Evolutionary conservation across 1,284 basidiomycete species (phyloP).

Genomic region (Fomitopsis pinicola): DNA sequence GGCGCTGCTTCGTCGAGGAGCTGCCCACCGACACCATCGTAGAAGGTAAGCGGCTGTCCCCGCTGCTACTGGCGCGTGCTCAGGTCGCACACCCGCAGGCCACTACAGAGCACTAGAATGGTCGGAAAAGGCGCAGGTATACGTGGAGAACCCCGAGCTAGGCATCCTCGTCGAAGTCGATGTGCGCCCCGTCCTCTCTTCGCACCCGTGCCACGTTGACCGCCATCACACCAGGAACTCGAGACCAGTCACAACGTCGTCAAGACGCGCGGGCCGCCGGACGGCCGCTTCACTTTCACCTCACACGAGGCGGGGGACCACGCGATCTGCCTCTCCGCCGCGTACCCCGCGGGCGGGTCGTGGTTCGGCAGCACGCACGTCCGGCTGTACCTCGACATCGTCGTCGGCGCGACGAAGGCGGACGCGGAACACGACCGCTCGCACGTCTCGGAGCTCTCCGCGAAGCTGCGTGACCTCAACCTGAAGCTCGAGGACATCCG

Average conservation of each 20-base stretch:
- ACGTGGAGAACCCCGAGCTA: slow-evolving; percentile 71
- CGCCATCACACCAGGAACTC: slow-evolving; percentile 55
- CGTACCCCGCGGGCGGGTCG: slow-evolving; percentile 77
- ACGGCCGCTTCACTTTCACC: slow-evolving; percentile 95
- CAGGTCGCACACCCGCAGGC: slow-evolving; percentile 42
- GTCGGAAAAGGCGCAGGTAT: slow-evolving; percentile 70
- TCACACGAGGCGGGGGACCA: slow-evolving; percentile 97
- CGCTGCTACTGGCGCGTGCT: neutral
- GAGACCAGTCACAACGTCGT: slow-evolving; percentile 75
- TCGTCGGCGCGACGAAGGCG: slow-evolving; percentile 82
- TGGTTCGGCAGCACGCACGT: slow-evolving; percentile 81
- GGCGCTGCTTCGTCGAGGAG: slow-evolving; percentile 95
- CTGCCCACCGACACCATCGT: slow-evolving; percentile 96
- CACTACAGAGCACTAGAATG: slow-evolving; percentile 92
- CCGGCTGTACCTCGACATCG: slow-evolving; percentile 91
- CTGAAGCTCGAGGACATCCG: slow-evolving; percentile 89
- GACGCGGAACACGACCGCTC: slow-evolving; percentile 80
- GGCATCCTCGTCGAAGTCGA: slow-evolving; percentile 91
- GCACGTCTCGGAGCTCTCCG: slow-evolving; percentile 85
- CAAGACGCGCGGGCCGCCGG: slow-evolving; percentile 83
- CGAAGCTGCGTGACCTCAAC: slow-evolving; percentile 89
- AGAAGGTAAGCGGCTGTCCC: slow-evolving; percentile 59
- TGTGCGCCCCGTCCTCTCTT: slow-evolving; percentile 41
- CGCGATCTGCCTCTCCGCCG: slow-evolving; percentile 90
- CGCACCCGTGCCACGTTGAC: neutral